Base-by-base conservation (phyloP, 2,329 filamentous ascomycete genomes). In the Exophiala aquamarina region DNA sequence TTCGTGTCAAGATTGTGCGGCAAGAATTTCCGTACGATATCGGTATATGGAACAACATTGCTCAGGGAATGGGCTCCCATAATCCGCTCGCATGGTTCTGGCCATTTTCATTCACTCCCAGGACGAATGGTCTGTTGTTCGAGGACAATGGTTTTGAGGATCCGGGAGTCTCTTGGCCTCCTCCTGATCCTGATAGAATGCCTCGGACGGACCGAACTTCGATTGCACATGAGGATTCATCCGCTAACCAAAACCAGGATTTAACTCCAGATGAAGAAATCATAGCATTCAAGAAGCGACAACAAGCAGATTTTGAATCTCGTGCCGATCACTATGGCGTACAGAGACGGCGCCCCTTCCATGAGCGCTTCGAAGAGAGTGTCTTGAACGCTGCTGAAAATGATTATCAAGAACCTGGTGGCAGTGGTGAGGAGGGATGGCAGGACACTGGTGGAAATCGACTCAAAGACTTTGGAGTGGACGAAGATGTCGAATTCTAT, bases 21-120 rank as follows among this genome's bases (percentile, higher is more conserved):
- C 82, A 84, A 54, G 82, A 85, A 53, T 85, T 83, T 54, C 82
- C 82, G 0, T 85, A 82, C 60, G 82, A 85, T 52, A 76, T 85
- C 41, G 82, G 81, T 4, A 77, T 85, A 42, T 82, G 73, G 70
- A 58, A 66, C 3, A 85, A 85, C 52, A 69, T 83, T 18, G 74
- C 68, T 39, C 76, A 78, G 49, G 77, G 76, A 14, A 83, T 85
- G 81, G 79, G 54, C 13, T 49, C 49, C 5, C 41, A 37, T 29
- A 59, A 59, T 34, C 23, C 78, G 2, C 49, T 84, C 0, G 65
- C 69, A 15, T 84, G 82, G 82, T 70, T 84, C 39, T 84, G 78
- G 73, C 81, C 82, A 2, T 70, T 85, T 44, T 70, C 79, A 1
- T 56, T 65, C 3, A 78, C 76, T 18, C 76, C 77, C 2, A 59